Conservation (phyloP, 2,329 filamentous ascomycete species). For the Alternaria consortialis region DNA sequence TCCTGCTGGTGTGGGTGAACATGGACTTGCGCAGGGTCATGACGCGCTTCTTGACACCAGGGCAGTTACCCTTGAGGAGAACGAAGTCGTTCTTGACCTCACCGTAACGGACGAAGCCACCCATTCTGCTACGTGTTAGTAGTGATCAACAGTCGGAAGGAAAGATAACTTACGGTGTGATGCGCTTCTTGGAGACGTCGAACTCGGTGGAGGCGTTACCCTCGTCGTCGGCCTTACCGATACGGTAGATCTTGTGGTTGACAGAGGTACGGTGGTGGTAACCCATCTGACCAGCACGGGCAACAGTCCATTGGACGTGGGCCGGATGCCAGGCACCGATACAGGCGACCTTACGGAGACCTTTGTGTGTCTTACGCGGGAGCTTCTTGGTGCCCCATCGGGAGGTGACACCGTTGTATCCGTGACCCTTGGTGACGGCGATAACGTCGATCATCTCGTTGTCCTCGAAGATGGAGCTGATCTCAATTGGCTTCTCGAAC, state of each 20-base stretch:
- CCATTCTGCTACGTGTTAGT: conserved; percentile 73
- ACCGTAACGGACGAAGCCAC: conserved; percentile 99
- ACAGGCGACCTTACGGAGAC: conserved; percentile 99
- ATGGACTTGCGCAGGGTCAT: conserved; percentile 99
- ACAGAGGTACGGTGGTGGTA: conserved; percentile 99
- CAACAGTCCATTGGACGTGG: conserved; percentile 99
- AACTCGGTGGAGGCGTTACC: conserved; percentile 93
- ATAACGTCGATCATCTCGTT: conserved; percentile 99
- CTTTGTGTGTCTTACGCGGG: conserved; percentile 99
- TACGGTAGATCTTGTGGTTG: conserved; percentile 99
- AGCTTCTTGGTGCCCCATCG: conserved; percentile 99
- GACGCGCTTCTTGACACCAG: conserved; percentile 99
- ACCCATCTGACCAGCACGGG: conserved; percentile 98
- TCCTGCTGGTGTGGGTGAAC: conserved; percentile 95
- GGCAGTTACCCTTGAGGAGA: conserved; percentile 96
- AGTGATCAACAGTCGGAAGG: not conserved
- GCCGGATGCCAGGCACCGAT: conserved; percentile 99
- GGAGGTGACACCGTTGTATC: conserved; percentile 95
- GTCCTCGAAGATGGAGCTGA: conserved; percentile 96
- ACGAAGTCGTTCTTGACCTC: conserved; percentile 99
- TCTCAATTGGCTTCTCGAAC: conserved; percentile 98
- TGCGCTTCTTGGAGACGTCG: conserved; percentile 98
- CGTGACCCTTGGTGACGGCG: conserved; percentile 99
- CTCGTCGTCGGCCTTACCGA: conserved; percentile 91
- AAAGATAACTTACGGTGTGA: conserved; percentile 86